Evolutionary conservation across 2,329 filamentous ascomycete species (phyloP).

Genomic region (Capronia coronata): DNA sequence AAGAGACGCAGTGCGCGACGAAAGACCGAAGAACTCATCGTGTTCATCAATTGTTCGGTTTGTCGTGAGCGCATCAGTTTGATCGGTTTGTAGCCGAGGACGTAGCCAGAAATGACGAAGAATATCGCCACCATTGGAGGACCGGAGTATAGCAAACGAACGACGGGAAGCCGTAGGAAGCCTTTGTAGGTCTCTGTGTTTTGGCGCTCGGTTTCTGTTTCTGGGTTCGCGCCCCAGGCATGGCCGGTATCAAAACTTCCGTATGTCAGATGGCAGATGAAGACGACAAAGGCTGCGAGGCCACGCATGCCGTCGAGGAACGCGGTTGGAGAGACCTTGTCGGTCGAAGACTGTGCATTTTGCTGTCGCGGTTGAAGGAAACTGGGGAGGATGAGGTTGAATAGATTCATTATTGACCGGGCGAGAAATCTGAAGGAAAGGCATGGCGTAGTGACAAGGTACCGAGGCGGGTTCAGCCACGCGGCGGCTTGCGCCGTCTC

Average conservation of each 20-base stretch:
- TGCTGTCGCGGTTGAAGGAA: conserved; percentile 14
- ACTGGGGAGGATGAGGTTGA: conserved; percentile 13
- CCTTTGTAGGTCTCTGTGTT: not conserved
- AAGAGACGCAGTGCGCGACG: conserved; percentile 40
- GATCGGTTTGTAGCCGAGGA: conserved; percentile 40
- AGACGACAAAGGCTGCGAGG: conserved; percentile 34
- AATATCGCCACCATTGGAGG: conserved; percentile 39
- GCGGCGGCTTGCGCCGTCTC: not conserved
- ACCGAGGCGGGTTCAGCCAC: conserved; percentile 1
- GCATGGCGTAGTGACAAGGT: conserved; percentile 9
- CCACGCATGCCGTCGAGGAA: conserved; percentile 39
- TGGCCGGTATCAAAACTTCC: conserved; percentile 23
- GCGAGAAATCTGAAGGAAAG: conserved; percentile 6
- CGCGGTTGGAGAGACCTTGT: conserved; percentile 15
- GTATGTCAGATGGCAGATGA: conserved; percentile 26
- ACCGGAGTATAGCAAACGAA: conserved; percentile 25
- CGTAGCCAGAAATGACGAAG: conserved; percentile 45
- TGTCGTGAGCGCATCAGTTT: conserved; percentile 35
- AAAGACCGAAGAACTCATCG: conserved; percentile 40
- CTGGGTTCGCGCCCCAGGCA: conserved; percentile 23
- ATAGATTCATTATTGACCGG: conserved; percentile 4
- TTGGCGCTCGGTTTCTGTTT: conserved; percentile 1
- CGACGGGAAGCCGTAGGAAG: conserved; percentile 21
- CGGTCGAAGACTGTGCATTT: conserved; percentile 3
- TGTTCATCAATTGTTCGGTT: conserved; percentile 37